Percentiles rank a stretch among this genome's conserved stretches.
phyloP scores from a whole-genome alignment of 1,284 basidiomycete species.

The Cutaneotrichosporon curvatum region DNA sequence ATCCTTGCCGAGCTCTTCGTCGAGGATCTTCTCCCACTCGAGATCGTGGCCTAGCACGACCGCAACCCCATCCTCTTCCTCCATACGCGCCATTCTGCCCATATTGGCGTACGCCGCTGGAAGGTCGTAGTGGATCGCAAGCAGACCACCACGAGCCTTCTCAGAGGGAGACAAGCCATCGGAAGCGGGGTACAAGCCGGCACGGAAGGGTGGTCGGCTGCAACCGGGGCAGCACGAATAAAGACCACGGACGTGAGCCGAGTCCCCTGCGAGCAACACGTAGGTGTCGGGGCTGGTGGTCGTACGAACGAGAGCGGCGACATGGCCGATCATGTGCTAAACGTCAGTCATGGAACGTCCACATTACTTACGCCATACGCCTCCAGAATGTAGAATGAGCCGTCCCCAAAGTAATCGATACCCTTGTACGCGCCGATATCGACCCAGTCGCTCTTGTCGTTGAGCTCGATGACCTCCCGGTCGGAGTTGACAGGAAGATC shows the following conservation, averaged over 20 bases:
- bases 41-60: constrained; percentile 17
- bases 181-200: constrained; percentile 11
- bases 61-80: constrained; percentile 14
- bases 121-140: constrained; percentile 16
- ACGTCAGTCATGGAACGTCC: neutral
- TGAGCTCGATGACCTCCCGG: constrained; percentile 11
- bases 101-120: constrained; percentile 14
- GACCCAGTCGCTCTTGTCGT: constrained; percentile 6
- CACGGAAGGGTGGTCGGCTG: constrained; percentile 12
- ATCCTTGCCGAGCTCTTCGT: constrained; percentile 8
- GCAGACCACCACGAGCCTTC: constrained; percentile 8
- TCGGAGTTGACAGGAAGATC: constrained; percentile 13
- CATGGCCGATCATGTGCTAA: constrained; percentile 16
- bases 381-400: constrained; percentile 16
- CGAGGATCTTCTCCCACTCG: constrained; percentile 16
- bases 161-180: constrained; percentile 10
- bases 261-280: constrained; percentile 15
- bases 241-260: constrained; percentile 15
- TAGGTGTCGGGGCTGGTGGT: constrained; percentile 10
- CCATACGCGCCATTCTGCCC: constrained; percentile 18
- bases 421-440: constrained; percentile 8
- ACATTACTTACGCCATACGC: constrained; percentile 6
- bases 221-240: constrained; percentile 16
- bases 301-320: constrained; percentile 17
- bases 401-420: constrained; percentile 20